These are phyloP conservation scores for Agrostemma githago DNA, from an alignment of 148 eudicot species.

Conservation along the genomic window DNA sequence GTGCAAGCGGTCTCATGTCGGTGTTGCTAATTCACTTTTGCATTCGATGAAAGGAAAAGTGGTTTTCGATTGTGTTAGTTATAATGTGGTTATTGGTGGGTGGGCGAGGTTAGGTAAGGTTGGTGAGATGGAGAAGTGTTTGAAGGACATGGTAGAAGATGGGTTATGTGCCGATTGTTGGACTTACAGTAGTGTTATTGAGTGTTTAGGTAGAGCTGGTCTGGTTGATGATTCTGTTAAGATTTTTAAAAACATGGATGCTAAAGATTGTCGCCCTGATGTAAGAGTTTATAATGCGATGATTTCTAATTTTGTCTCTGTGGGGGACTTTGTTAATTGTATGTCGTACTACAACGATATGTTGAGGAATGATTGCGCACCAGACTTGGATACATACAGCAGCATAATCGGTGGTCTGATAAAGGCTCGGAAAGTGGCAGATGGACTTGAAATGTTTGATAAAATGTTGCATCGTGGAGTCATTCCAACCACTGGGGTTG, in stretches of 20 bases:
- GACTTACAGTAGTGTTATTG: conserved; percentile 65
- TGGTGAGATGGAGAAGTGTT: conserved; percentile 52
- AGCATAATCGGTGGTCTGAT: conserved; percentile 47
- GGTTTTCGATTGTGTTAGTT: conserved; percentile 35
- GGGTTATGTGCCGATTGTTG: conserved; percentile 56
- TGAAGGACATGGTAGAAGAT: conserved; percentile 69
- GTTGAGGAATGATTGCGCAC: conserved; percentile 44
- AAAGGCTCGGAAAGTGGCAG: conserved; percentile 76
- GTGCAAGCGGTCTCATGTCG: conserved; percentile 52
- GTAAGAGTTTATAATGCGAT: conserved; percentile 65
- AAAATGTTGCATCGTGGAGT: conserved; percentile 63
- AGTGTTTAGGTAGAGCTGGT: conserved; percentile 81
- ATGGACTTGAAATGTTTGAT: conserved; percentile 82
- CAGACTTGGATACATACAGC: conserved; percentile 56
- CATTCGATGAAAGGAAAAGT: conserved; percentile 58
- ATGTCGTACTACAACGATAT: conserved; percentile 53
- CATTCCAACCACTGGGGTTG: conserved; percentile 57
- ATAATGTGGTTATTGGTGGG: conserved; percentile 64
- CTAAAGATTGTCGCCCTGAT: conserved; percentile 39
- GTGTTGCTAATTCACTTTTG: conserved; percentile 51
- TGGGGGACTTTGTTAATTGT: conserved; percentile 53
- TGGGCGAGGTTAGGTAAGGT: conserved; percentile 70
- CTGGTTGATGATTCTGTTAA: conserved; percentile 59
- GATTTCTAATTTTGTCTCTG: conserved; percentile 52
- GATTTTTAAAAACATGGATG: conserved; percentile 52